A percentile compares a stretch with the other conserved stretches of the same genome.
Conservation (phyloP, 2,329 filamentous ascomycete genomes). For the Xylariaceae sp. region DNA sequence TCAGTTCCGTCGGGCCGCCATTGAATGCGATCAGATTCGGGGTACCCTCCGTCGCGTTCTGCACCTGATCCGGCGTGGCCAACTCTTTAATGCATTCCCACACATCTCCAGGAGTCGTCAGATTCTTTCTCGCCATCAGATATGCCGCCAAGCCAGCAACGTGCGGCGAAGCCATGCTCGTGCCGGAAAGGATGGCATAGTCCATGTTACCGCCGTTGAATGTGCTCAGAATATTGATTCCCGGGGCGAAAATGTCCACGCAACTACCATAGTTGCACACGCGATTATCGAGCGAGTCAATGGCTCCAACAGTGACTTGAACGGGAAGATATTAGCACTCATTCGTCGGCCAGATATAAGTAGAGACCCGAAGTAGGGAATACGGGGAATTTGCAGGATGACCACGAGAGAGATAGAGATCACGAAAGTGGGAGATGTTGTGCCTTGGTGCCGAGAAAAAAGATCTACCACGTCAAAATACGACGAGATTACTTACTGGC, state of each 20-base stretch:
- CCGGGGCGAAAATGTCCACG: slow-evolving; percentile 27
- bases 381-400: no score
- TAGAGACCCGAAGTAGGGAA: no score
- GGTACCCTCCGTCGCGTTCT: slow-evolving; percentile 18
- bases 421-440: no score
- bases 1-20: slow-evolving; percentile 14
- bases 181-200: slow-evolving; percentile 22
- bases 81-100: slow-evolving; percentile 18
- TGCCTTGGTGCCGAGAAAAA: not conserved
- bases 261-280: slow-evolving; percentile 23
- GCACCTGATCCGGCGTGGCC: slow-evolving; percentile 22
- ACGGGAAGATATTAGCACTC: not conserved
- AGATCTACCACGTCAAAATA: not conserved
- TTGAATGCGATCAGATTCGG: slow-evolving; percentile 28
- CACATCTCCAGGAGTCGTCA: slow-evolving; percentile 16
- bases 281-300: slow-evolving; percentile 22
- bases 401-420: no score
- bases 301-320: slow-evolving; percentile 26
- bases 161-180: slow-evolving; percentile 28
- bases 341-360: not conserved
- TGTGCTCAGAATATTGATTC: slow-evolving; percentile 23
- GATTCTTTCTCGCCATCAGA: slow-evolving; percentile 23
- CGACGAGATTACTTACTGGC: slow-evolving; percentile 8
- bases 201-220: slow-evolving; percentile 18
- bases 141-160: slow-evolving; percentile 27